Evolutionary conservation across 2,329 filamentous ascomycete genomes (phyloP).

Genomic region (Massarina eburnea): DNA sequence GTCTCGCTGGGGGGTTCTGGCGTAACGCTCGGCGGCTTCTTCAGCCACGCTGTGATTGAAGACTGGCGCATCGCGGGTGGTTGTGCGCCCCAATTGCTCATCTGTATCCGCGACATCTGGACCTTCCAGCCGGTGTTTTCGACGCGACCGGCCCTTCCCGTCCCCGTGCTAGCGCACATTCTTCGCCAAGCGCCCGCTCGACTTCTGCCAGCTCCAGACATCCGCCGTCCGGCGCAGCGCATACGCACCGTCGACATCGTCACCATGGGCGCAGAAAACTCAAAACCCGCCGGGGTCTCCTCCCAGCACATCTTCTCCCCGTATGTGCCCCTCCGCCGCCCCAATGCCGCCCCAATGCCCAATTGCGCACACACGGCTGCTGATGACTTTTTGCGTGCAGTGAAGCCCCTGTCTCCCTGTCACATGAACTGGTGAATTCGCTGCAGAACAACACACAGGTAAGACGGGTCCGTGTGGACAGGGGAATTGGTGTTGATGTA

Average conservation of each 20-base stretch:
- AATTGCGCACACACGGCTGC: slow-evolving; percentile 11
- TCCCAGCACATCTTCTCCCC: slow-evolving; percentile 64
- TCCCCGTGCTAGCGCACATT: slow-evolving; percentile 19
- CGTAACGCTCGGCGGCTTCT: slow-evolving; percentile 44
- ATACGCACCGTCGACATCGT: slow-evolving; percentile 22
- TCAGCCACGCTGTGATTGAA: slow-evolving; percentile 51
- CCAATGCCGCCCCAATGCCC: slow-evolving; percentile 24
- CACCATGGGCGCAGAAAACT: slow-evolving; percentile 64
- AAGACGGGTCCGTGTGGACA: slow-evolving; percentile 22
- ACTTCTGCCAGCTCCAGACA: slow-evolving; percentile 34
- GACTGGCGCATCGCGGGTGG: slow-evolving; percentile 46
- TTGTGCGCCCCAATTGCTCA: not conserved
- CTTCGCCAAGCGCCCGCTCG: slow-evolving; percentile 30
- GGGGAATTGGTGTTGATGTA: not conserved
- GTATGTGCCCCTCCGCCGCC: slow-evolving; percentile 45
- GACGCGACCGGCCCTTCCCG: slow-evolving; percentile 8
- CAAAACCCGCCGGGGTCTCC: slow-evolving; percentile 58
- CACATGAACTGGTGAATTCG: slow-evolving; percentile 77
- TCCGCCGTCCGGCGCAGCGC: slow-evolving; percentile 20
- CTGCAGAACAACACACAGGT: slow-evolving; percentile 87
- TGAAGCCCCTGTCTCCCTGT: slow-evolving; percentile 69
- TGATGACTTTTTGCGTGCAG: slow-evolving; percentile 47
- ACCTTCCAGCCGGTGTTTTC: slow-evolving; percentile 11
- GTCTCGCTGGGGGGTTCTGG: slow-evolving; percentile 16
- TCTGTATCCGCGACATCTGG: no score